Evolutionary conservation across 345 rosid species (phyloP), one percentile per base, ranked within the genome.

Genomic region (Laguncularia racemosa): DNA sequence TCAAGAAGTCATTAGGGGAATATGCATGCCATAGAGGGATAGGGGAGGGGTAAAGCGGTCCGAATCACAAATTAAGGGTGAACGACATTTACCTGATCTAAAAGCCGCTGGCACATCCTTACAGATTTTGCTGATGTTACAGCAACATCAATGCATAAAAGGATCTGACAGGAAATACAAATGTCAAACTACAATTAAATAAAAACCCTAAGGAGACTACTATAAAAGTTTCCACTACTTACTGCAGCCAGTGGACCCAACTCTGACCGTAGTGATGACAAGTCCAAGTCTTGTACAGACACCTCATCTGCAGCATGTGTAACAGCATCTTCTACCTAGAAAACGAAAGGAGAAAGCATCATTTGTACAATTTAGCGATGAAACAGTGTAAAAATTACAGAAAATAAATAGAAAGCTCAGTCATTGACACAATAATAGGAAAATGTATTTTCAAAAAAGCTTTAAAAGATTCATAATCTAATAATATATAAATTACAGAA

Each of bases 91-190:
- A 71, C 98, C 98, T 82, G 89, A 71, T 89, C 74, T 71, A 92
- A 76, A 63, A 92, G 93, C 66, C 79, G 92, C 65, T 70, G 77
- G 63, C 89, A 89, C 82, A 81, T 83, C 63, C 67, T 64, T 73
- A 82, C 73, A 21, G 91, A 81, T 76, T 70, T 86, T 50, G 98
- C 97, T 66, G 89, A 86, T 70, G 93, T 81, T 55, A 89, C 79
- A 76, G 98, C 97, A 55, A 84, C 90, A 72, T 92, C 98, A 50
- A 92, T 81, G 63, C 93, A 92, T 44, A 92, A 86, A 78, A 89
- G 88, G 74, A 83, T 70, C 98, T 92, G 79, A 64, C 66, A 86
- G 55, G 59, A 77, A 26, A 70, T n/a, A 52, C 58, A 59, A 38
- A 62, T 59, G 62, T 64, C 64, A 70, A 18, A 46, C 16, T 33